Conservation (phyloP, 2,329 filamentous ascomycete species). For the Fusarium azukiicola region DNA sequence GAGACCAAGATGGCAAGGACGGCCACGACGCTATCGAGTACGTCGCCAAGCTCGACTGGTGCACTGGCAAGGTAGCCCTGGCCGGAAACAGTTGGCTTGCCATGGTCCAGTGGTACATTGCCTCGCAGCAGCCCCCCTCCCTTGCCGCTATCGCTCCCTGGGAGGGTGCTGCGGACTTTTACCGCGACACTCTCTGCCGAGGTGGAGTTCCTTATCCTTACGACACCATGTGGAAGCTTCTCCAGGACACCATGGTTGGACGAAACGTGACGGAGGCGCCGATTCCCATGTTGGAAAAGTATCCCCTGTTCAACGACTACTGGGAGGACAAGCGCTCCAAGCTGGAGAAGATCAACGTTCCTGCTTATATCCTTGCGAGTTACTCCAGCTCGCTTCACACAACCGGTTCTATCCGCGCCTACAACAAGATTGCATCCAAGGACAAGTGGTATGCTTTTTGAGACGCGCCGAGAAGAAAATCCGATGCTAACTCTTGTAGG, state of each 20-base stretch:
- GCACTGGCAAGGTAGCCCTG: conserved; percentile 23
- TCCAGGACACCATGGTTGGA: conserved; percentile 5
- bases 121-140: conserved; percentile 1
- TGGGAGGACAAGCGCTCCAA: conserved; percentile 16
- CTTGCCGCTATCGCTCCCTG: conserved; percentile 40
- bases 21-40: conserved; percentile 31
- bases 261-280: background rate
- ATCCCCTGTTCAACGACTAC: conserved; percentile 11
- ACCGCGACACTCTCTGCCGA: conserved; percentile 49
- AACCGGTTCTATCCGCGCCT: background rate
- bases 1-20: conserved; percentile 29
- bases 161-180: conserved; percentile 30
- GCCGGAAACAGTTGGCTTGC: conserved; percentile 38
- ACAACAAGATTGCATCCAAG: conserved; percentile 5
- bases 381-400: conserved; percentile 24
- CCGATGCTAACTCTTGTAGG: background rate
- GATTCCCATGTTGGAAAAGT: conserved; percentile 1
- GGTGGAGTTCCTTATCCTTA: conserved; percentile 45
- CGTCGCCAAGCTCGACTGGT: conserved; percentile 31
- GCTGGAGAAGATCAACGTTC: conserved; percentile 15
- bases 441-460: background rate
- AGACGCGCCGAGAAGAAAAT: background rate
- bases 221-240: conserved; percentile 28
- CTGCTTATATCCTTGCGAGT: conserved; percentile 17
- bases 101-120: conserved; percentile 27